Conservation (phyloP, 129 eudicot genomes). For the Chrysanthemum seticuspe region DNA sequence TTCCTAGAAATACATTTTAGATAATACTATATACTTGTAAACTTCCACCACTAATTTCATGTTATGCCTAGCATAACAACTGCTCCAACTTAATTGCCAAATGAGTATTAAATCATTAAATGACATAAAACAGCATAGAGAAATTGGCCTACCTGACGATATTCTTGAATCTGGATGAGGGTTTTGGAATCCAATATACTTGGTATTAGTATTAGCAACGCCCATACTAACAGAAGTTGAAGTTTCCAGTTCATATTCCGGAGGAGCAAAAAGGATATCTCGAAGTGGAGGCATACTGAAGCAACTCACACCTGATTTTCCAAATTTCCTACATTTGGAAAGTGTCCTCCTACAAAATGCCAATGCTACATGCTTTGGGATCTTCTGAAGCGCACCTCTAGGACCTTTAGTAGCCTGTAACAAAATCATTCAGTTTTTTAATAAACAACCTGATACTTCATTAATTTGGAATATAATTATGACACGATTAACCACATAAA, state of each 20-base stretch:
- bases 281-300: slow-evolving; percentile 69
- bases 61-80: too few species aligned
- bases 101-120: background rate
- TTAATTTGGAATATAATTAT: background rate
- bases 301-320: slow-evolving; percentile 70
- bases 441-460: background rate
- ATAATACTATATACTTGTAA: too few species aligned
- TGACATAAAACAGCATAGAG: background rate
- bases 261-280: slow-evolving; percentile 66
- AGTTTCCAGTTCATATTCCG: slow-evolving; percentile 44
- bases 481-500: background rate
- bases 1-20: too few species aligned
- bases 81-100: background rate
- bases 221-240: slow-evolving; percentile 27
- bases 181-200: slow-evolving; percentile 39
- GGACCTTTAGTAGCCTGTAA: slow-evolving; percentile 77
- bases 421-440: slow-evolving; percentile 9
- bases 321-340: slow-evolving; percentile 60
- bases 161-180: slow-evolving; percentile 30
- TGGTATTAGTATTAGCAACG: slow-evolving; percentile 34
- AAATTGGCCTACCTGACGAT: slow-evolving; percentile 37
- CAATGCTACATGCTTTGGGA: slow-evolving; percentile 70
- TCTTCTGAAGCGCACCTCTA: slow-evolving; percentile 56
- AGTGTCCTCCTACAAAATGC: slow-evolving; percentile 78
- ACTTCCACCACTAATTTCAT: too few species aligned